Conservation (phyloP, 257 asterid genomes). For the Solanum etuberosum region DNA sequence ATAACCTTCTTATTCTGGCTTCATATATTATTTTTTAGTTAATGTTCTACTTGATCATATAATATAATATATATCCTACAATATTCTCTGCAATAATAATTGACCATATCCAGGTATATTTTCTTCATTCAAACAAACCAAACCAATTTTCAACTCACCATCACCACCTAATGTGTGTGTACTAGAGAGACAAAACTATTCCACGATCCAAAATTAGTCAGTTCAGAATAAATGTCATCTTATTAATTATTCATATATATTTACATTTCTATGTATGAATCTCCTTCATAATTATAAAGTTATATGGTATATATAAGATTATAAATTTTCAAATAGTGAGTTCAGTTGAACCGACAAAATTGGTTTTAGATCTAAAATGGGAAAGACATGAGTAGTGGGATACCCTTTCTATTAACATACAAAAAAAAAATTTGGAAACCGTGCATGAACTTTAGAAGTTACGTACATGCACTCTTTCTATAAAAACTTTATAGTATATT, state of each 20-base stretch:
- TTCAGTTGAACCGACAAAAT: not conserved
- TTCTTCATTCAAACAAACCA: not conserved
- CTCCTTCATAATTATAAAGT: no score
- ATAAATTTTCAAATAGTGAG: no score
- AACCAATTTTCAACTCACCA: not conserved
- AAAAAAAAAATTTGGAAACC: constrained; percentile 6
- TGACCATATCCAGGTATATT: not conserved
- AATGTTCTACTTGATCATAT: not conserved
- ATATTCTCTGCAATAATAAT: not conserved
- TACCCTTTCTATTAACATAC: not conserved
- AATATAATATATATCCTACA: not conserved
- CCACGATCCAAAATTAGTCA: not conserved
- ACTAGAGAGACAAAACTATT: not conserved
- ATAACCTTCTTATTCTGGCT: not conserved
- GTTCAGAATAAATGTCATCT: not conserved
- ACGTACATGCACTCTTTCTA: constrained; percentile 16
- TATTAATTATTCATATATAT: not conserved
- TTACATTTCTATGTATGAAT: no score
- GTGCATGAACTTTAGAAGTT: constrained; percentile 27
- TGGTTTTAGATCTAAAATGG: not conserved
- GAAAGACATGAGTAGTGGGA: constrained; percentile 2
- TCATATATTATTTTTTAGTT: not conserved
- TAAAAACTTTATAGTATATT: not conserved
- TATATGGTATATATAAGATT: no score
- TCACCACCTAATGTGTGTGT: not conserved